Evolutionary conservation across 2,329 filamentous ascomycete genomes (phyloP).

Genomic region (Metarhizium album): DNA sequence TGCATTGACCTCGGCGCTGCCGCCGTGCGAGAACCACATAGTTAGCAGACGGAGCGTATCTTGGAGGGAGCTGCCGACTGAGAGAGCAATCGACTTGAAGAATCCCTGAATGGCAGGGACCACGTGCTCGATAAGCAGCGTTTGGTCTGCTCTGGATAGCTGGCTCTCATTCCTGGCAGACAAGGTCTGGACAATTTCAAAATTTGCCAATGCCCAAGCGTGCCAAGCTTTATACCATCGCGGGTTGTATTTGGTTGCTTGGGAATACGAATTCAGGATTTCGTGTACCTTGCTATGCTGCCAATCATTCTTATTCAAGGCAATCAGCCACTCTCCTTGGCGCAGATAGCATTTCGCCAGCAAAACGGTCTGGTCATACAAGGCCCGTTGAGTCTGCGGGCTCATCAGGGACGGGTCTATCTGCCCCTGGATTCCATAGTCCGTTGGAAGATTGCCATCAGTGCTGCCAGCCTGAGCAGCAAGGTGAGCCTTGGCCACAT

Average conservation of each 20-base stretch:
- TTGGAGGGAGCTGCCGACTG: constrained; percentile 83
- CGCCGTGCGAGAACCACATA: constrained; percentile 92
- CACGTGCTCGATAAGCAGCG: constrained; percentile 72
- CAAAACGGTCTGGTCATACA: constrained; percentile 55
- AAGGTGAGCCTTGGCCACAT: constrained; percentile 40
- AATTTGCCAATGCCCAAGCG: constrained; percentile 95
- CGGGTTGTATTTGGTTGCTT: constrained; percentile 88
- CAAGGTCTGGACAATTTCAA: constrained; percentile 86
- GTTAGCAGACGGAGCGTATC: constrained; percentile 89
- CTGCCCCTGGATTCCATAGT: constrained; percentile 40
- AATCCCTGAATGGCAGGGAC: constrained; percentile 93
- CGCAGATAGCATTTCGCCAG: constrained; percentile 93
- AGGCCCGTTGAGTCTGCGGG: constrained; percentile 38
- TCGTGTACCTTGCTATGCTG: constrained; percentile 76
- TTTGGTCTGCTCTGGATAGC: constrained; percentile 38
- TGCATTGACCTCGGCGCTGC: constrained; percentile 74
- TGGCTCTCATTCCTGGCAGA: constrained; percentile 53
- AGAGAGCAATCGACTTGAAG: constrained; percentile 92
- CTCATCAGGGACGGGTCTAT: constrained; percentile 34
- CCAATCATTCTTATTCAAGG: constrained; percentile 81
- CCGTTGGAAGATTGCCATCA: constrained; percentile 32
- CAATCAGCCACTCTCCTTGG: constrained; percentile 75
- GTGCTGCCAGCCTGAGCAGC: constrained; percentile 31
- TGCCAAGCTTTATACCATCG: constrained; percentile 99
- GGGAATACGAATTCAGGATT: constrained; percentile 79